phyloP scores from a whole-genome alignment of 2,329 filamentous ascomycete species.

The Aureobasidium melanogenum region DNA sequence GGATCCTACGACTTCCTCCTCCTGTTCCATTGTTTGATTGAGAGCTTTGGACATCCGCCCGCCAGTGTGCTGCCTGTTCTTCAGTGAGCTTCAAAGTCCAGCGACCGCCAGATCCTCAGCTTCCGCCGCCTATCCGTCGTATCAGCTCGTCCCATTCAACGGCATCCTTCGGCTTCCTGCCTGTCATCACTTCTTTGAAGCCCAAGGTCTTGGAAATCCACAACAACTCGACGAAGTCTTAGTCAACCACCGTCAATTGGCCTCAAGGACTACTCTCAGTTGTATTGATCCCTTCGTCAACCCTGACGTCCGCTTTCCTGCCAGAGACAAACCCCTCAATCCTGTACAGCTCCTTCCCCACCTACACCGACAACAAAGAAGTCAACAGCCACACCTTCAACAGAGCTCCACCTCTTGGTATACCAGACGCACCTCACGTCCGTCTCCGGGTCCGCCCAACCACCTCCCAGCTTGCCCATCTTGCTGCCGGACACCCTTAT shows the following conservation, averaged over 20 bases:
- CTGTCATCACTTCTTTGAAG: not conserved
- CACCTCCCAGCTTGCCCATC: not conserved
- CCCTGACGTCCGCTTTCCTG: not conserved
- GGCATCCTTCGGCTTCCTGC: slow-evolving; percentile 7
- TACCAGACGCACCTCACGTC: not conserved
- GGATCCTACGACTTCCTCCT: slow-evolving; percentile 4
- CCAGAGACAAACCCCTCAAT: not conserved
- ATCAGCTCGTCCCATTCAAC: not conserved
- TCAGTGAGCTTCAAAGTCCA: slow-evolving; percentile 7
- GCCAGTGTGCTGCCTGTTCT: not conserved
- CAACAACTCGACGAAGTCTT: not conserved
- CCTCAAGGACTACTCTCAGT: not conserved
- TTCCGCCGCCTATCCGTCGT: not conserved
- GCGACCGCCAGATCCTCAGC: not conserved
- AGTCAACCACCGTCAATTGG: not conserved
- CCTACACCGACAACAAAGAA: not conserved
- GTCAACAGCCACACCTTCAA: not conserved
- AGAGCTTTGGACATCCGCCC: not conserved
- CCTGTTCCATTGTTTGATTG: slow-evolving; percentile 1
- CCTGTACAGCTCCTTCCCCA: not conserved
- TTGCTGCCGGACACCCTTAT: not conserved
- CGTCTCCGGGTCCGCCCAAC: not conserved
- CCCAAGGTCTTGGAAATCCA: not conserved
- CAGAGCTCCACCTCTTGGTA: not conserved
- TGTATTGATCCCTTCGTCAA: not conserved